Conservation (phyloP, 2,329 filamentous ascomycete genomes). For the Nemania sp. region DNA sequence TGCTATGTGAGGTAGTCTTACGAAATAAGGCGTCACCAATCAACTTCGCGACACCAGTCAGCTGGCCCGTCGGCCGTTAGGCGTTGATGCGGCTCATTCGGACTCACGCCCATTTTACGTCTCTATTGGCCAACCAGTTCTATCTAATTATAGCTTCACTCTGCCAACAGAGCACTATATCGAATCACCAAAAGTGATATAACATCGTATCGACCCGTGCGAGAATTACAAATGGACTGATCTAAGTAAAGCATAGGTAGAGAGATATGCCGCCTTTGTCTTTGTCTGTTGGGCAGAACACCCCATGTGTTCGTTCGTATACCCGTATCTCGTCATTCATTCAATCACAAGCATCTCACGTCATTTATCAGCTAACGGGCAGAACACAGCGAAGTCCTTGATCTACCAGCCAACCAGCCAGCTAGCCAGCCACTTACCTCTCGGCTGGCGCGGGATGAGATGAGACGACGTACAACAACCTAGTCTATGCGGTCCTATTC, state of each 20-base stretch:
- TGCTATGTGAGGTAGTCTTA: neutral
- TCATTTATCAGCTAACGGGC: neutral
- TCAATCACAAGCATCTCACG: conserved; percentile 3
- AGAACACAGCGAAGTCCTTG: neutral
- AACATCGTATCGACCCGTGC: neutral
- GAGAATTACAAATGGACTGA: neutral
- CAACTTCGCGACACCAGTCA: conserved; percentile 10
- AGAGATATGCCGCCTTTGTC: neutral
- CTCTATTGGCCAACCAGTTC: neutral
- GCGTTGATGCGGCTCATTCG: neutral
- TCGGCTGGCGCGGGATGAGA: conserved; percentile 4
- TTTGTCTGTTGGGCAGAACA: neutral
- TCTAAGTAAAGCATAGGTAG: neutral
- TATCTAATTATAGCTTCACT: neutral
- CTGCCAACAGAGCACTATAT: neutral
- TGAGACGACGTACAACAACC: neutral
- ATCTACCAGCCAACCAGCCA: neutral
- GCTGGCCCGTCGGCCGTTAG: conserved; percentile 6
- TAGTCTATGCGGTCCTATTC: neutral
- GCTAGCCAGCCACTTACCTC: neutral
- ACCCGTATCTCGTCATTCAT: neutral
- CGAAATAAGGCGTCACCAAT: conserved; percentile 10
- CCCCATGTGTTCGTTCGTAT: neutral
- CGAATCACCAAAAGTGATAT: neutral
- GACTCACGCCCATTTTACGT: neutral